Percentiles rank a stretch among this genome's conserved stretches.
Evolutionary conservation across 805 yeast genomes (phyloP).

Genomic region (Candida taoyuanica): DNA sequence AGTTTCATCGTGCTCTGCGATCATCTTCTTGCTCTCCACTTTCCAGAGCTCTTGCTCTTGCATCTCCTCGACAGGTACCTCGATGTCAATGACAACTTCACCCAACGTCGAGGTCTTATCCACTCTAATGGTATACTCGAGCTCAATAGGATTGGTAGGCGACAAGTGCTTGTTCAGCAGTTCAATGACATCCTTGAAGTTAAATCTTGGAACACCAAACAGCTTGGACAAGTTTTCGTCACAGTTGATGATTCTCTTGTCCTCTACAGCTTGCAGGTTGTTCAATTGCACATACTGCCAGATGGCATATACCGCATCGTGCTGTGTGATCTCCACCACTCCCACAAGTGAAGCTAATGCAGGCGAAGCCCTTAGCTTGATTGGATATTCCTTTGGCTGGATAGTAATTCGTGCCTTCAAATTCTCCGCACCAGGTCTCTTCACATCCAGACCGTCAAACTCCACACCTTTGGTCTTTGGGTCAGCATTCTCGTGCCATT

Average conservation of each 20-base stretch:
- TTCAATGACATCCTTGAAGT: slow-evolving; percentile 70
- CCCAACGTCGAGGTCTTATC: slow-evolving; percentile 77
- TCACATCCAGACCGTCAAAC: slow-evolving; percentile 88
- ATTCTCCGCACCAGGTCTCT: slow-evolving; percentile 67
- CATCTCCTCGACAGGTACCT: slow-evolving; percentile 42
- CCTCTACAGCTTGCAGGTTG: slow-evolving; percentile 54
- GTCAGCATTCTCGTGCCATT: slow-evolving; percentile 76
- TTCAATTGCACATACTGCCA: slow-evolving; percentile 79
- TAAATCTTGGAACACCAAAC: slow-evolving; percentile 47
- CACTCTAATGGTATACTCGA: slow-evolving; percentile 74
- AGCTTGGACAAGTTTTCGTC: slow-evolving; percentile 42
- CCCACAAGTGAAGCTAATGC: slow-evolving; percentile 72
- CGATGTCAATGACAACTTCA: slow-evolving; percentile 73
- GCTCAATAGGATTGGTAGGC: slow-evolving; percentile 75
- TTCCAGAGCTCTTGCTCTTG: slow-evolving; percentile 26
- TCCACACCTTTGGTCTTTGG: slow-evolving; percentile 39
- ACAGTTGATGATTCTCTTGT: slow-evolving; percentile 48
- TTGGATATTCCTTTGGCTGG: slow-evolving; percentile 75
- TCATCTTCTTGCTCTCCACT: slow-evolving; percentile 29
- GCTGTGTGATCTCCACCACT: slow-evolving; percentile 72
- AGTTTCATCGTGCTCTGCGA: slow-evolving; percentile 26
- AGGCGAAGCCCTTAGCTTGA: slow-evolving; percentile 58
- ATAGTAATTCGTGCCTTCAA: slow-evolving; percentile 69
- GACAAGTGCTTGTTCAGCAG: slow-evolving; percentile 58
- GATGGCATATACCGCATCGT: slow-evolving; percentile 71